phyloP scores from a whole-genome alignment of 192 early-diverging fungal species.

The Diversispora eburnea region DNA sequence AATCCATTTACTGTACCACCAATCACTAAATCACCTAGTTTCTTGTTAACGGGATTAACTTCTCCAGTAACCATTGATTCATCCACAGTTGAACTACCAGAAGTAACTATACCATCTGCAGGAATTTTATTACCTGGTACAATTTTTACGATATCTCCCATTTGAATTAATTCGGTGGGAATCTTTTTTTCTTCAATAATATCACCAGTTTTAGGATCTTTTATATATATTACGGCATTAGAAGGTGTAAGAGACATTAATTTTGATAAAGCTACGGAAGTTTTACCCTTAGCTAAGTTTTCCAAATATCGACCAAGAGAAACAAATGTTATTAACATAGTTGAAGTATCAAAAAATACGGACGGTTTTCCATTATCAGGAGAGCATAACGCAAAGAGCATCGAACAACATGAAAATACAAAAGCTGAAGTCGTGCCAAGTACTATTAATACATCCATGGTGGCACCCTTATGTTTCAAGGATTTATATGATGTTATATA shows the following conservation, averaged over 20 bases:
- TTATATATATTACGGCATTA: constrained; percentile 55
- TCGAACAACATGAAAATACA: constrained; percentile 73
- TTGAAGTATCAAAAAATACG: constrained; percentile 92
- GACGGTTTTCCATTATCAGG: constrained; percentile 56
- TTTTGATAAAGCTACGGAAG: constrained; percentile 82
- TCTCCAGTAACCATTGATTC: constrained; percentile 97
- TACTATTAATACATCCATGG: constrained; percentile 93
- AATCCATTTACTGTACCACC: constrained; percentile 94
- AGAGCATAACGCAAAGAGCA: constrained; percentile 57
- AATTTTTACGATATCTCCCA: constrained; percentile 77
- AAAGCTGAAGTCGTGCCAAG: constrained; percentile 86
- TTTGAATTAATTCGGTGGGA: constrained; percentile 80
- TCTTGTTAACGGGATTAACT: constrained; percentile 73
- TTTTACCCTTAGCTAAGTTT: constrained; percentile 92
- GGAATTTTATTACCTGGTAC: constrained; percentile 93
- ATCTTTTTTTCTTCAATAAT: constrained; percentile 67
- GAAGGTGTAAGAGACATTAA: constrained; percentile 85
- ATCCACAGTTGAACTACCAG: constrained; percentile 77
- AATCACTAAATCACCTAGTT: constrained; percentile 62
- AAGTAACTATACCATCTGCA: constrained; percentile 77
- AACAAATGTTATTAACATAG: constrained; percentile 91
- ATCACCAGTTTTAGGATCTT: constrained; percentile 45
- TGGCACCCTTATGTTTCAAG: constrained; percentile 76
- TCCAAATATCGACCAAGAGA: constrained; percentile 89
- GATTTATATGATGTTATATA: constrained; percentile 75